Percentiles rank a stretch among this genome's conserved stretches.
Conservation (phyloP, 83 land plant genomes). For the Diphasiastrum complanatum region DNA sequence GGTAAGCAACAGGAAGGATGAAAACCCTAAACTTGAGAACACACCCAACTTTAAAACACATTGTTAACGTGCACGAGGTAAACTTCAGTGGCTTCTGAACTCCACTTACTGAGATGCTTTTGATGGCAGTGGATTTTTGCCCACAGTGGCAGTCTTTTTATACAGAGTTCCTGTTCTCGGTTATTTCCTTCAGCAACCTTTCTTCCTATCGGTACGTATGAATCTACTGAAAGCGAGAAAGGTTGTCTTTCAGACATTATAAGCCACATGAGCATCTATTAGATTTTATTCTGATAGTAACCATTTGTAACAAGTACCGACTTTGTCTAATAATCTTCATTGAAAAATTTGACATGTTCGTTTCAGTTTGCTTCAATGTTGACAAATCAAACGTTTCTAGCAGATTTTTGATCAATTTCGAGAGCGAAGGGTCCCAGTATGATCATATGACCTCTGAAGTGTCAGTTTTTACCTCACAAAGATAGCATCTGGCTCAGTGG, state of each 20-base stretch:
- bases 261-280: background rate
- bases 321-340: no score
- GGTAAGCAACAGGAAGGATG: no score
- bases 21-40: no score
- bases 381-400: background rate
- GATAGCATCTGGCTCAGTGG: no score
- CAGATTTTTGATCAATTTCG: slow-evolving; percentile 17
- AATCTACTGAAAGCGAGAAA: background rate
- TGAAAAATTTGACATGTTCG: background rate
- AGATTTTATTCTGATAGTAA: background rate
- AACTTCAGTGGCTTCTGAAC: background rate
- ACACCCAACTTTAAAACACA: background rate
- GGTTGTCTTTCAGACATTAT: background rate
- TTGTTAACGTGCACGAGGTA: background rate
- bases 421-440: slow-evolving; percentile 12
- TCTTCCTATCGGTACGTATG: slow-evolving; percentile 13
- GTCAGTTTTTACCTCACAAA: no score
- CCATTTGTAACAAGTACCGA: background rate
- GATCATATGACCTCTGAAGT: slow-evolving; percentile 1
- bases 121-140: slow-evolving; percentile 15
- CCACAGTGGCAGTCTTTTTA: slow-evolving; percentile 19
- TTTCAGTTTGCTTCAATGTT: background rate
- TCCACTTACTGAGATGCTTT: background rate
- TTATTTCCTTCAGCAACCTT: slow-evolving; percentile 19
- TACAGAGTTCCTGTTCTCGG: slow-evolving; percentile 21